Evolutionary conservation across 208 protist genomes (phyloP).

Genomic region (Naegleria fowleri): DNA sequence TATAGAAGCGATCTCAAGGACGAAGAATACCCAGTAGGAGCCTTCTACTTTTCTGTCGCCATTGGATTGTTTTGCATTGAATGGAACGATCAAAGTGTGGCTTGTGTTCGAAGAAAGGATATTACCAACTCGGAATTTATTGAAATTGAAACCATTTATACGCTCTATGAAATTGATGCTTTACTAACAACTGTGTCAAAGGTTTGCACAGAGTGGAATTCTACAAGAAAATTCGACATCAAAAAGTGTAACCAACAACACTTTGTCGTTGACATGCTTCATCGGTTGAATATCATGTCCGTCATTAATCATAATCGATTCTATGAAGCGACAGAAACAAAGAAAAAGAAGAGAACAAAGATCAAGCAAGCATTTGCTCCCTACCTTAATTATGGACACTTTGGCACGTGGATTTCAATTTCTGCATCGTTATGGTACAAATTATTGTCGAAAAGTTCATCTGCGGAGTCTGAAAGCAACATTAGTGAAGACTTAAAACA

Average conservation of each 20-base stretch:
- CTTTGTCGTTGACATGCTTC: not conserved
- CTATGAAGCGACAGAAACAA: not conserved
- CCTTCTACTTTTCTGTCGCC: not conserved
- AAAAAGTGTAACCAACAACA: not conserved
- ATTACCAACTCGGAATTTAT: not conserved
- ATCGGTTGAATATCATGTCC: not conserved
- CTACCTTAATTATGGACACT: not conserved
- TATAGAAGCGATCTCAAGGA: not conserved
- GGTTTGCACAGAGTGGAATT: not conserved
- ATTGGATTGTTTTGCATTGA: slow-evolving; percentile 4
- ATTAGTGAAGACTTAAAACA: not conserved
- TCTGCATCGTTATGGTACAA: not conserved
- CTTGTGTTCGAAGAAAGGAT: not conserved
- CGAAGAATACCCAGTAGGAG: not conserved
- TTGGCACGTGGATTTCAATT: not conserved
- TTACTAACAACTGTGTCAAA: not conserved
- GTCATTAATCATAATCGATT: not conserved
- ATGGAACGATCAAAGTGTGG: not conserved
- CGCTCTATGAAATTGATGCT: not conserved
- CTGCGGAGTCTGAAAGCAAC: too few relatives aligned
- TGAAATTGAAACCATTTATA: not conserved
- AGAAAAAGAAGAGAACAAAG: not conserved
- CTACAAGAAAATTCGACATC: not conserved
- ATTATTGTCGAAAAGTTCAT: not conserved
- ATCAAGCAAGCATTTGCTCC: not conserved